Conservation (phyloP, 148 eudicot genomes). For the Rhododendron ferrugineum region DNA sequence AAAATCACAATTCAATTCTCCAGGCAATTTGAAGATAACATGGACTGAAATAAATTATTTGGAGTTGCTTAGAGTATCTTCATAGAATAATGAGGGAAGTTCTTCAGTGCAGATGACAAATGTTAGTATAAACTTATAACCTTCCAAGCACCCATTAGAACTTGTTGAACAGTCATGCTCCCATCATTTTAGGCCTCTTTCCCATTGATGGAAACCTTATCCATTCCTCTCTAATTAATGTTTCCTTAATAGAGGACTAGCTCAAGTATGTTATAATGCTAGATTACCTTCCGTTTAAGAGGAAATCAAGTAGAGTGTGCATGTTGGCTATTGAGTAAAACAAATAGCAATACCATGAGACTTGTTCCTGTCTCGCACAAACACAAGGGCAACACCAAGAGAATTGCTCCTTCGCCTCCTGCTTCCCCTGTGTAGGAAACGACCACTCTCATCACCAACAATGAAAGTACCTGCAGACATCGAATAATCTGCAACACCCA, state of each 20-base stretch:
- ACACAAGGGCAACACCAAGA: slow-evolving; percentile 65
- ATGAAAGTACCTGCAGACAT: slow-evolving; percentile 48
- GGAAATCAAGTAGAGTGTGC: not conserved
- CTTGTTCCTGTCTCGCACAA: slow-evolving; percentile 48
- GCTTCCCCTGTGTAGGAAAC: slow-evolving; percentile 31
- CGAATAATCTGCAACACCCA: slow-evolving; percentile 55
- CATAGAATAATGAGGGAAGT: not conserved
- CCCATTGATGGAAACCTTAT: not conserved
- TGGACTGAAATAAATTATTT: not conserved
- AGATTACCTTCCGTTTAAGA: not conserved
- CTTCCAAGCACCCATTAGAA: not conserved
- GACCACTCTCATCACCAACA: slow-evolving; percentile 66
- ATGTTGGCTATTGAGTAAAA: not conserved
- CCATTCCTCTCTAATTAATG: not conserved
- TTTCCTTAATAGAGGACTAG: not conserved
- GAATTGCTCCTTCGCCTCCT: not conserved
- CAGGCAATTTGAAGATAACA: not conserved
- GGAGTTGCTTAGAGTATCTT: not conserved
- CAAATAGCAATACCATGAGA: slow-evolving; percentile 37
- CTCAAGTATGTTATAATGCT: not conserved
- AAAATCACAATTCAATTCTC: not conserved
- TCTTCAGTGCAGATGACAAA: not conserved
- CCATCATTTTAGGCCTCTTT: slow-evolving; percentile 4
- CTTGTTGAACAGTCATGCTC: not conserved
- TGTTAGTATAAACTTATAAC: not conserved